Evolutionary conservation across 768 basidiomycete species (phyloP), one percentile per base, ranked within the genome.

Genomic region (Obba rivulosa): DNA sequence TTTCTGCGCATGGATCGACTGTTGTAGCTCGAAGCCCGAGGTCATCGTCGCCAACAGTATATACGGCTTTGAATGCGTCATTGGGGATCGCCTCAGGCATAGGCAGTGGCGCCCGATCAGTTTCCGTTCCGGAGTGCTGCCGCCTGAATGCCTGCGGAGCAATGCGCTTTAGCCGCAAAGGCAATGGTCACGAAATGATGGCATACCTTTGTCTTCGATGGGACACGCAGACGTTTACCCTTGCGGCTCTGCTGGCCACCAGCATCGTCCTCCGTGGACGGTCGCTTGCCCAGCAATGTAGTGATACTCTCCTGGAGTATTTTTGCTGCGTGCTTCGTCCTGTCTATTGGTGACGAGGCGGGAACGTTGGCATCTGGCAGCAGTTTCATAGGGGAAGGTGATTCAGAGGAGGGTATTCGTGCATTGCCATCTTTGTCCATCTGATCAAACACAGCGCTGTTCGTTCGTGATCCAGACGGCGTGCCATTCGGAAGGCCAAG

Each of bases 271-370:
- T 60, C 62, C 3, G 69, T 66, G 0, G 73, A 65, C 9, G 72
- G 70, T 8, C 86, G 74, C 62, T 91, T 90, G 8, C 86, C 87
- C 14, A 90, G 68, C 47, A 88, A 63, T 18, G 78, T 76, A 4
- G 80, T 78, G 42, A 89, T 78, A 51, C 79, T 84, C 54, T 87
- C 82, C 52, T 85, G 78, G 18, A 88, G 67, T 16, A 77, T 83
- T 56, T 70, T 76, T n/a, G 80, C 69, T 55, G 58, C 48, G 21
- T 71, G 65, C 36, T 70, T 75, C 0, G 47, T 45, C 1, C 58
- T 41, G 45, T 52, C 58, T 37, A 40, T 31, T 7, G 59, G 61
- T n/a, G 56, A 51, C 20, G 49, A 23, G 41, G 28, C 35, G 38
- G 17, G 17, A 22, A 20, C 39, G 47, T 58, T 67, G 59, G 51